phyloP scores from a whole-genome alignment of 306 rosid species.

The Mucuna pruriens region DNA sequence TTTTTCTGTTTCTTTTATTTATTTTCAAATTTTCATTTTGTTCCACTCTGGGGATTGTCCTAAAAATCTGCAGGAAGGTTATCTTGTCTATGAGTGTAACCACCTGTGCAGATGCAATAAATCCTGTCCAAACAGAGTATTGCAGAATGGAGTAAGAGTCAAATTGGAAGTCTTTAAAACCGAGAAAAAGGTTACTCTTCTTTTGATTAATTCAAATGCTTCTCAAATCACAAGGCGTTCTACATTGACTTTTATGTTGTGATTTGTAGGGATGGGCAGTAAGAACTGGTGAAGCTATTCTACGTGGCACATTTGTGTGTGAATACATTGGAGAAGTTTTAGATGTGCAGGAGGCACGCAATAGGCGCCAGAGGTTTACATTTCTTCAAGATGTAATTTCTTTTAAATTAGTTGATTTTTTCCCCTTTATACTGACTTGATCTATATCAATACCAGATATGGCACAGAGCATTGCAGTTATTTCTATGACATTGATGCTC shows the following conservation, averaged over 20 bases:
- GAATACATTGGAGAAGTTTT: constrained; percentile 93
- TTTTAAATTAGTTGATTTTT: constrained; percentile 19
- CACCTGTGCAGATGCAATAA: constrained; percentile 80
- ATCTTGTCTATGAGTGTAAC: constrained; percentile 96
- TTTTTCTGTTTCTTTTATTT: constrained; percentile 8
- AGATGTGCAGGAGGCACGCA: constrained; percentile 70
- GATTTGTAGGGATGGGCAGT: constrained; percentile 87
- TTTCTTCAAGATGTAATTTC: constrained; percentile 37
- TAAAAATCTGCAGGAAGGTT: constrained; percentile 84
- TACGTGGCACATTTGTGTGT: constrained; percentile 92
- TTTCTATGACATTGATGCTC: constrained; percentile 67
- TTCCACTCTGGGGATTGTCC: constrained; percentile 25
- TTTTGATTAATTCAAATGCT: constrained; percentile 20
- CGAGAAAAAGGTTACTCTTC: constrained; percentile 67
- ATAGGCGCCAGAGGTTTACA: constrained; percentile 68
- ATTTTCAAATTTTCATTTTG: constrained; percentile 32
- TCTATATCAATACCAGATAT: constrained; percentile 59
- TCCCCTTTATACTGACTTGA: constrained; percentile 29
- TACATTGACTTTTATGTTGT: constrained; percentile 42
- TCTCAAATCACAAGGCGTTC: constrained; percentile 27
- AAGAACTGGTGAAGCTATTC: constrained; percentile 86
- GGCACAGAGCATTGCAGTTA: constrained; percentile 58
- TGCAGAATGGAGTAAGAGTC: constrained; percentile 93
- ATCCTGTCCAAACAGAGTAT: constrained; percentile 83
- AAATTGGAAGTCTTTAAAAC: constrained; percentile 89